phyloP scores from a whole-genome alignment of 768 basidiomycete species.

The Auriscalpium orientale region DNA sequence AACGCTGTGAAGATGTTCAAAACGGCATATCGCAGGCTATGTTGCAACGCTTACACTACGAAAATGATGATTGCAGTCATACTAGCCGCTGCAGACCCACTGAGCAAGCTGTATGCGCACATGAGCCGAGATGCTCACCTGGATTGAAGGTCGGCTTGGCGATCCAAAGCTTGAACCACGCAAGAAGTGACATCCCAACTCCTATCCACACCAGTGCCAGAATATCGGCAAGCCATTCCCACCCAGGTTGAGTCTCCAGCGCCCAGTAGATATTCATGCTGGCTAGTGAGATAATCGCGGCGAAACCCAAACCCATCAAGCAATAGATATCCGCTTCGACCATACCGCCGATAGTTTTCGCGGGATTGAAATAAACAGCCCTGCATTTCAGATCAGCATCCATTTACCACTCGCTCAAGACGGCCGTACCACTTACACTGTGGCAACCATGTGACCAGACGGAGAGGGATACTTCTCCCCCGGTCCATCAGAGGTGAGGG shows the following conservation, averaged over 20 bases:
- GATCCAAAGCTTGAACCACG: constrained; percentile 93
- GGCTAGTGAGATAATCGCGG: constrained; percentile 63
- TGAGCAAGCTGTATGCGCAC: not conserved
- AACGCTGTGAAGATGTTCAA: constrained; percentile 35
- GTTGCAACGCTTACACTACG: constrained; percentile 48
- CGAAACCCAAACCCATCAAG: constrained; percentile 57
- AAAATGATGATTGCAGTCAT: constrained; percentile 83
- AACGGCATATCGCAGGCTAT: not conserved
- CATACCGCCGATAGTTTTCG: constrained; percentile 90
- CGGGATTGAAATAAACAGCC: constrained; percentile 87
- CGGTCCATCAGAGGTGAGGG: constrained; percentile 45
- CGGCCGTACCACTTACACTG: constrained; percentile 53
- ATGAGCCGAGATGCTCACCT: constrained; percentile 34
- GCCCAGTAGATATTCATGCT: constrained; percentile 79
- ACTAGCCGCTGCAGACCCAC: constrained; percentile 51
- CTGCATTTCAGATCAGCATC: constrained; percentile 25
- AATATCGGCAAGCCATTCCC: constrained; percentile 67
- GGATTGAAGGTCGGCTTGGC: constrained; percentile 83
- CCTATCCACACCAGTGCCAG: constrained; percentile 80
- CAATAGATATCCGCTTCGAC: constrained; percentile 84
- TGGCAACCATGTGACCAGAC: constrained; percentile 88
- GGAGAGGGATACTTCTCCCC: constrained; percentile 50
- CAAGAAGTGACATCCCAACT: constrained; percentile 68
- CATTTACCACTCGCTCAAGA: not conserved
- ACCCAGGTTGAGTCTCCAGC: constrained; percentile 62